Evolutionary conservation across 2,329 filamentous ascomycete genomes (phyloP).

Genomic region (Pestalotiopsis sp.): DNA sequence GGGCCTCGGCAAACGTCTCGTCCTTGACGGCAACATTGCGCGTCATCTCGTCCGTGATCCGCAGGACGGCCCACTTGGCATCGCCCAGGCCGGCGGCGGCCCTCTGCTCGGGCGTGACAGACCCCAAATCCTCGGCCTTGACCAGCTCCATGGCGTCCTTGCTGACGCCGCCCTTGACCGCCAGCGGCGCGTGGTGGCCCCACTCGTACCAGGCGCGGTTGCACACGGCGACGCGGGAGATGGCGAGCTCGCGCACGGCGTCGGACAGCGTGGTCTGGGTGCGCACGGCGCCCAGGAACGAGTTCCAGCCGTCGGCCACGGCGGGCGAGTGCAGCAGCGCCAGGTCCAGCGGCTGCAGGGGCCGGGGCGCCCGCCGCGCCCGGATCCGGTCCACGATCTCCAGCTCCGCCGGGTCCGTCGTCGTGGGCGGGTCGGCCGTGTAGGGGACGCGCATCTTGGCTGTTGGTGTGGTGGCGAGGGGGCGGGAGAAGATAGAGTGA

Average conservation of each 20-base stretch:
- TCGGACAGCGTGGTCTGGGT: constrained; percentile 53
- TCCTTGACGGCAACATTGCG: constrained; percentile 71
- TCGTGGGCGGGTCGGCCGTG: constrained; percentile 54
- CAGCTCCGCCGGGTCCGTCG: constrained; percentile 47
- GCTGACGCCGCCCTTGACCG: constrained; percentile 58
- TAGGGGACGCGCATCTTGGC: constrained; percentile 70
- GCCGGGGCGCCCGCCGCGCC: constrained; percentile 68
- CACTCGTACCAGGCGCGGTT: constrained; percentile 88
- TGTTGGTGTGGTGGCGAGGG: constrained; percentile 16
- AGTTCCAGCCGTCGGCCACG: constrained; percentile 77
- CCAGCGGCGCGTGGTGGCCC: constrained; percentile 75
- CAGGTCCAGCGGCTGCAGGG: constrained; percentile 75
- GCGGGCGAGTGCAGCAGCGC: constrained; percentile 74
- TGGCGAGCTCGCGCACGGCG: constrained; percentile 74
- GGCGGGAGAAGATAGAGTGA: background rate
- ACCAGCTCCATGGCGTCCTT: constrained; percentile 50
- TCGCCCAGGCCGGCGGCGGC: constrained; percentile 46
- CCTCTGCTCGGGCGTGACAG: constrained; percentile 31
- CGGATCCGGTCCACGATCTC: constrained; percentile 66
- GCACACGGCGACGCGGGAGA: constrained; percentile 78
- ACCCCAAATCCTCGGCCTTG: constrained; percentile 31
- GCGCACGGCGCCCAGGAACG: constrained; percentile 66
- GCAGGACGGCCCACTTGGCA: constrained; percentile 69
- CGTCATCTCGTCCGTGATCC: constrained; percentile 86
- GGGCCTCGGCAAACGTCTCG: constrained; percentile 67